Evolutionary conservation across 164 flowering plant species (phyloP), one percentile per base, ranked within the genome.

Genomic region (Chimonanthus praecox): DNA sequence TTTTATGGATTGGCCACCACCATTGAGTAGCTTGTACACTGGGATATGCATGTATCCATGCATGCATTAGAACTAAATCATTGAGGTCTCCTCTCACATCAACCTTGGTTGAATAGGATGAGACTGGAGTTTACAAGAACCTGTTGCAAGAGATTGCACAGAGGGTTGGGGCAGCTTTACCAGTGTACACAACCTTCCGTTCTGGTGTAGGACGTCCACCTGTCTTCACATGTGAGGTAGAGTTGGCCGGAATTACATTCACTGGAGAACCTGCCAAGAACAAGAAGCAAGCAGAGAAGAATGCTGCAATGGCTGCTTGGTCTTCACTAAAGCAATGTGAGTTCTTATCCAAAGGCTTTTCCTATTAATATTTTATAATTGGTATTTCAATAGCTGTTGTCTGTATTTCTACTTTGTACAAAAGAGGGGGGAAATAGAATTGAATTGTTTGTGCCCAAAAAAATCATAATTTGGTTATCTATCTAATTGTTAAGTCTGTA

Each of bases 261-360:
- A 87, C 89, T 2, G 99, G 99, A 6, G 97, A 95, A 72, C 94
- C 94, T 58, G 99, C 99, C 47, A 95, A 95, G 82, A 95, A 88
- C 71, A 95, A 95, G 82, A 95, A 93, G 79, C 99, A 95, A 81
- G 99, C 99, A 7, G 98, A 93, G 82, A 95, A 95, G 79, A 90
- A 93, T 83, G 99, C 99, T 11, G 99, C 99, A 45, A 85, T 93
- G 90, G 89, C 99, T 60, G 94, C 99, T n/a, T 95, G 99, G 99
- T 80, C 88, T 16, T 87, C 98, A 69, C 82, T 95, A 47, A 95
- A 93, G 83, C 88, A 88, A 83, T 84, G 99, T 92, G 73, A 89
- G 94, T 68, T 5, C 6, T 33, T 10, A 15, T 47, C 70, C 51
- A 15, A 16, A 67, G 70, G 46, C 16, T 67, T 72, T 58, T 47